Evolutionary conservation across 805 yeast species (phyloP).

Genomic region (Candida easanensis): DNA sequence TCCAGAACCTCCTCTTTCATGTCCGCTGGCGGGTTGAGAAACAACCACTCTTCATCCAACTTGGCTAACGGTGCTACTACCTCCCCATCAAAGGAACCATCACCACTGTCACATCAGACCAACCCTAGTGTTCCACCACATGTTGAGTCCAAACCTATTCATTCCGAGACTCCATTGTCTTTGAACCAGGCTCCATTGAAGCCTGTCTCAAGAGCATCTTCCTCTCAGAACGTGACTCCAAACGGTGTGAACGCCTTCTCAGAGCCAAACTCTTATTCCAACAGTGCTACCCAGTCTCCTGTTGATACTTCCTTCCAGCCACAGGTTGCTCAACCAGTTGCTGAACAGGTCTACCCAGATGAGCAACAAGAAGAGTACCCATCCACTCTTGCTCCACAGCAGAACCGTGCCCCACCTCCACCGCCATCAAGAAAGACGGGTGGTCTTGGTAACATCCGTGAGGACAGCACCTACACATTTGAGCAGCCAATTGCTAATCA

Average conservation of each 20-base stretch:
- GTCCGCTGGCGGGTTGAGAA: slow-evolving; percentile 9
- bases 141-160: slow-evolving; percentile 4
- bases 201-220: slow-evolving; percentile 30
- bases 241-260: slow-evolving; percentile 13
- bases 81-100: slow-evolving; percentile 10
- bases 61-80: slow-evolving; percentile 4
- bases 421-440: slow-evolving; percentile 56
- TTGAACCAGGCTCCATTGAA: slow-evolving; percentile 34
- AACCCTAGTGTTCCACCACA: slow-evolving; percentile 11
- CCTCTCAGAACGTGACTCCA: slow-evolving; percentile 11
- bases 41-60: slow-evolving; percentile 11
- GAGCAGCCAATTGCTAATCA: slow-evolving; percentile 10
- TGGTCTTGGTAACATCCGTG: slow-evolving; percentile 30
- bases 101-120: slow-evolving; percentile 8
- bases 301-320: slow-evolving; percentile 6
- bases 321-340: background rate
- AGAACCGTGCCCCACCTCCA: slow-evolving; percentile 47
- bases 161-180: slow-evolving; percentile 23
- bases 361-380: slow-evolving; percentile 8
- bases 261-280: slow-evolving; percentile 16
- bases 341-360: background rate
- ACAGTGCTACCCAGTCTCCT: slow-evolving; percentile 12
- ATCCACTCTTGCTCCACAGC: slow-evolving; percentile 31
- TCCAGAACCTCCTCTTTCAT: slow-evolving; percentile 23
- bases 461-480: slow-evolving; percentile 25